These are phyloP conservation scores for Sodiomyces alkalinus DNA, from an alignment of 2,329 filamentous ascomycete species.

Conservation along the genomic window DNA sequence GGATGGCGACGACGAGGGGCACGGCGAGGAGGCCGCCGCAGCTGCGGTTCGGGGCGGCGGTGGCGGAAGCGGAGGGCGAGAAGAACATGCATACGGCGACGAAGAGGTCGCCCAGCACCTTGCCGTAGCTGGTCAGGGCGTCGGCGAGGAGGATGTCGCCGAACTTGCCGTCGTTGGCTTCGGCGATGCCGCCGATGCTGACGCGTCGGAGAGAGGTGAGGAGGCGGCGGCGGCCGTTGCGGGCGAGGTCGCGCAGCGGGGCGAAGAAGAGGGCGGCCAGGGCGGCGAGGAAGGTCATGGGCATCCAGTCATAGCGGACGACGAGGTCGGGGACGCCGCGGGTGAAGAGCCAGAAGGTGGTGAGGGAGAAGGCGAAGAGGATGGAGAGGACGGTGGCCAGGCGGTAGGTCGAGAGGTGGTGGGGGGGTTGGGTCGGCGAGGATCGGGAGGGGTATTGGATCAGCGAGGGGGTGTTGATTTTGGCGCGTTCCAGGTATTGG, in stretches of 20 bases:
- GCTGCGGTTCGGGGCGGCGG: conserved; percentile 62
- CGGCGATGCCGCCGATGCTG: conserved; percentile 70
- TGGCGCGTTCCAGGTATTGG: conserved; percentile 63
- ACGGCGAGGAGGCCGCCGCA: conserved; percentile 71
- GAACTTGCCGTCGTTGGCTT: conserved; percentile 80
- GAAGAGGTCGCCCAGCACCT: conserved; percentile 79
- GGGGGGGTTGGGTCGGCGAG: conserved; percentile 53
- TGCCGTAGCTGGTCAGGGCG: conserved; percentile 87
- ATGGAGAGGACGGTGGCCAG: conserved; percentile 63
- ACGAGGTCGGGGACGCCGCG: conserved; percentile 54
- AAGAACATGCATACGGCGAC: conserved; percentile 89
- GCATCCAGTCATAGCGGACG: conserved; percentile 68
- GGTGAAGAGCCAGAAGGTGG: conserved; percentile 74
- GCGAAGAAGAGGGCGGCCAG: conserved; percentile 57
- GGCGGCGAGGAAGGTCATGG: conserved; percentile 66
- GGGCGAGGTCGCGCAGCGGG: conserved; percentile 53
- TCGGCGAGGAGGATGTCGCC: conserved; percentile 89
- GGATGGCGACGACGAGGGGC: conserved; percentile 69
- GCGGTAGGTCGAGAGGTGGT: conserved; percentile 74
- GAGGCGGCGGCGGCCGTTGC: conserved; percentile 59
- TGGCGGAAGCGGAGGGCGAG: conserved; percentile 53
- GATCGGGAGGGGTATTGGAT: conserved; percentile 72
- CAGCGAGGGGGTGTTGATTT: conserved; percentile 76
- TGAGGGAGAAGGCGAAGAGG: conserved; percentile 55
- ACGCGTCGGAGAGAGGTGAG: conserved; percentile 64